Evolutionary conservation across 805 yeast genomes (phyloP).

Genomic region (Yarrowia deformans): DNA sequence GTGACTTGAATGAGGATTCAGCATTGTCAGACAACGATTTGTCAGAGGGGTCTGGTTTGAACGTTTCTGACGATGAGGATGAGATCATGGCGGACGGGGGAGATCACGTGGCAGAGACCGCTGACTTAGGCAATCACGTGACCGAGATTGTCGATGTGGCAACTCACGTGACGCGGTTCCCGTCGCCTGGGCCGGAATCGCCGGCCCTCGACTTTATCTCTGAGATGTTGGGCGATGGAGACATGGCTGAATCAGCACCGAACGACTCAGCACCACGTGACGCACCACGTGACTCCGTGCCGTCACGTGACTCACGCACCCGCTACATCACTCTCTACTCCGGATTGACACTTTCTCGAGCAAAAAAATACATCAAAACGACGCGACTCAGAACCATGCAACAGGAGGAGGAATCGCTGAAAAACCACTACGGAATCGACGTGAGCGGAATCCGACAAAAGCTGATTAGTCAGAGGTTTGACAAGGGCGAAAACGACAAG

Average conservation of each 20-base stretch:
- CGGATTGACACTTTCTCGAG: background rate
- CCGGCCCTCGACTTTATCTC: constrained; percentile 5
- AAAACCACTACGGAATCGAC: constrained; percentile 26
- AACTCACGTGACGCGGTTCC: background rate
- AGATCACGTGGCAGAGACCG: background rate
- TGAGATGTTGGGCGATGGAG: background rate
- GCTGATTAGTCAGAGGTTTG: background rate
- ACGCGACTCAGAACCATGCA: constrained; percentile 11
- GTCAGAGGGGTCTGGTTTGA: background rate
- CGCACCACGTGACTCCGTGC: background rate
- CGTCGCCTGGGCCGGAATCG: background rate
- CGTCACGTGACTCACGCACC: constrained; percentile 1
- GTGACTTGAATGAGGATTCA: too few species aligned
- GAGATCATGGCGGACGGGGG: background rate
- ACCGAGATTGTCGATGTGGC: background rate
- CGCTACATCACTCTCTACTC: constrained; percentile 8
- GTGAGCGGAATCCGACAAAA: constrained; percentile 1
- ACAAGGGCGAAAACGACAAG: too few species aligned
- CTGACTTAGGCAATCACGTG: background rate
- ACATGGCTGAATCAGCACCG: too few species aligned
- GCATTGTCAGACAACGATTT: too few species aligned
- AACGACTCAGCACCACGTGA: too few species aligned
- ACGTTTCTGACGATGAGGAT: constrained; percentile 4
- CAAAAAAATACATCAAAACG: constrained; percentile 1
- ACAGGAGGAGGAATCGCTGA: constrained; percentile 18